Base-by-base conservation (phyloP, 2,329 filamentous ascomycete species). In the Cytospora leucostoma region DNA sequence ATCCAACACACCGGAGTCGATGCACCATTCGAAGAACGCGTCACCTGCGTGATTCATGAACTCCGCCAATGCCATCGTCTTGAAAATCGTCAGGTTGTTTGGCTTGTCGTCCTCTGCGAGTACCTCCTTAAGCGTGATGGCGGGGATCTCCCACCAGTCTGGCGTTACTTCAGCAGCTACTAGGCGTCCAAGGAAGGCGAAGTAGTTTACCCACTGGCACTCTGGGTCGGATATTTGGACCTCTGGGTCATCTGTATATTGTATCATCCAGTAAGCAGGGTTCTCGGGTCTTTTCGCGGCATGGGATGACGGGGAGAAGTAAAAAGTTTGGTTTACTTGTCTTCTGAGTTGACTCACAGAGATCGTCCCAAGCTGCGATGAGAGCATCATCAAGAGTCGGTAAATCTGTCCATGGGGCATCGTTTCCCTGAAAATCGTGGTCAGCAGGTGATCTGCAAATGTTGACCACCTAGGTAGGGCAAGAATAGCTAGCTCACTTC, bases 81-180 rank as follows among this genome's bases (percentile, higher is more conserved):
- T 66, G 54, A 49, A 66, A 11, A 49, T 37, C 15, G 64, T 66
- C 50, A 66, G 37, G n/a, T 44, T 34, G 11, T 56, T 58, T 1
- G 64, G 64, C 11, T 33, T 33, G 35, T 34, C 21, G 13, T 66
- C 61, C 54, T 66, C 64, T 32, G 61, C 40, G 2, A 66, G 61
- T 4, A 66, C 57, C 32, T 66, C 64, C 47, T 57, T 66, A n/a
- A 66, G 61, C 10, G 61, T 64, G n/a, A 55, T 57, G 38, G 56
- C 58, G 3, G 64, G 61, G 37, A 66, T 66, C 38, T 66, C 64
- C 64, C 64, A 66, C 64, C 64, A 66, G 49, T 63, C 64, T 2
- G 64, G 64, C 2, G 64, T 66, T n/a, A 66, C 58, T 7, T 64
- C 64, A 33, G 64, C 57, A 15, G 61, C 50, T 0, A 66, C 64